Base-by-base conservation (phyloP, 768 basidiomycete species). In the Lactarius deliciosus region DNA sequence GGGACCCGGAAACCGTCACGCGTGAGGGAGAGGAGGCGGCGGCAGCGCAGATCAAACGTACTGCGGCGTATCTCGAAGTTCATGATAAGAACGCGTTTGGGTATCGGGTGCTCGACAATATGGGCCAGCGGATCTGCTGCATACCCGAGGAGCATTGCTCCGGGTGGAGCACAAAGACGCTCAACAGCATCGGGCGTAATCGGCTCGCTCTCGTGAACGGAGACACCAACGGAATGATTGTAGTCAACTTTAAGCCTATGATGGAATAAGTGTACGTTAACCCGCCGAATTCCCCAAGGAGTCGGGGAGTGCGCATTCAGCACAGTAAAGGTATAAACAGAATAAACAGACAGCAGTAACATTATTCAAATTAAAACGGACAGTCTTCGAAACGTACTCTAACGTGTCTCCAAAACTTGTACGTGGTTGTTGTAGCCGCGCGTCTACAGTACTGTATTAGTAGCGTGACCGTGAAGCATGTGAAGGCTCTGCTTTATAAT, bases 101-200 rank as follows among this genome's bases (percentile, higher is more conserved):
- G 7, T 25, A 67, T 55, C 63, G 66, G 62, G 62, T 67, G n/a
- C 66, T 67, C 25, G 58, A 63, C 15, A 67, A 64, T 50, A 43
- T 22, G 57, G 62, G 66, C 13, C 47, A 64, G 50, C 66, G 62
- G 28, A 36, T 67, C 40, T 64, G 66, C 34, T 67, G 66, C 34
- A 47, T 67, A 2, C 66, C 66, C 16, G 66, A 67, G 53, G 66
- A 67, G 25, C 63, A 67, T 53, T 63, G 66, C 34, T 63, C 62
- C 4, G 59, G 43, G 3, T 67, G 66, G 66, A 18, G 57, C 45
- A 22, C 20, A 9, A 47, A 28, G 28, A 18, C 66, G 41, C 66
- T 59, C 20, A 63, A 53, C 25, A 60, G 58, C 20, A 59, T 67
- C 25, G 30, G 53, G 18, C 57, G 25, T 25, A 61, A 64, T 56